Evolutionary conservation across 495 filamentous ascomycete genomes (phyloP).

Genomic region (Podospora didyma): DNA sequence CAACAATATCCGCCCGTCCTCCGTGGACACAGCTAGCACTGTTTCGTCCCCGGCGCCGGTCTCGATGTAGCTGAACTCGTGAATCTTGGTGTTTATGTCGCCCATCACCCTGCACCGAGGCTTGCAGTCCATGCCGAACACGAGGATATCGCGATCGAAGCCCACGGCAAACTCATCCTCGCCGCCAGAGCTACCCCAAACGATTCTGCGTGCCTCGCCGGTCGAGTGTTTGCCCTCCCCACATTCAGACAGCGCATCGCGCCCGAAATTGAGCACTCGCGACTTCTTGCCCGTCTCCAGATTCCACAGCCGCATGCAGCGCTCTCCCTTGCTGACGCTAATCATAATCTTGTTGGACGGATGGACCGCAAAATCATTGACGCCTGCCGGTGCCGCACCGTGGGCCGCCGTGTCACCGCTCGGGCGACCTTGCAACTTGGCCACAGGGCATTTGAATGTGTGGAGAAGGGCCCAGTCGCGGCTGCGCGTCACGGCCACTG

Average conservation of each 20-base stretch:
- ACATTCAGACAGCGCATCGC: constrained; percentile 60
- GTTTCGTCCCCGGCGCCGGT: constrained; percentile 40
- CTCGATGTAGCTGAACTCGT: constrained; percentile 69
- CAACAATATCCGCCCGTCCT: constrained; percentile 86
- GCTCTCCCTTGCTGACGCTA: constrained; percentile 81
- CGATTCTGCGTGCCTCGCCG: constrained; percentile 80
- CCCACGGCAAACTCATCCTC: constrained; percentile 80
- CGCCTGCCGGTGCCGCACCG: constrained; percentile 80
- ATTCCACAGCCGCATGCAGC: constrained; percentile 93
- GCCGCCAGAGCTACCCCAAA: constrained; percentile 66
- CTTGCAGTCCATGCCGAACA: constrained; percentile 84
- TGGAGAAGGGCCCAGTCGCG: constrained; percentile 88
- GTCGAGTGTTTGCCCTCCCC: constrained; percentile 71
- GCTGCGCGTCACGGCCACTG: constrained; percentile 77
- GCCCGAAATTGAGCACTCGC: constrained; percentile 79
- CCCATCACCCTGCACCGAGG: constrained; percentile 69
- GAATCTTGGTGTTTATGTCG: constrained; percentile 70
- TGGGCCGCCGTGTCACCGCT: constrained; percentile 83
- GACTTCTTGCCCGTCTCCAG: constrained; percentile 94
- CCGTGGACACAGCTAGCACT: constrained; percentile 78
- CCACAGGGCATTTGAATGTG: constrained; percentile 84
- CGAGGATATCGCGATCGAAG: constrained; percentile 80
- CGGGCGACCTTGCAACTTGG: constrained; percentile 76
- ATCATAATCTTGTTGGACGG: constrained; percentile 96
- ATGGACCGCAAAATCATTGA: constrained; percentile 94